Evolutionary conservation across 2,329 filamentous ascomycete genomes (phyloP).

Genomic region (Fusarium penzigii): DNA sequence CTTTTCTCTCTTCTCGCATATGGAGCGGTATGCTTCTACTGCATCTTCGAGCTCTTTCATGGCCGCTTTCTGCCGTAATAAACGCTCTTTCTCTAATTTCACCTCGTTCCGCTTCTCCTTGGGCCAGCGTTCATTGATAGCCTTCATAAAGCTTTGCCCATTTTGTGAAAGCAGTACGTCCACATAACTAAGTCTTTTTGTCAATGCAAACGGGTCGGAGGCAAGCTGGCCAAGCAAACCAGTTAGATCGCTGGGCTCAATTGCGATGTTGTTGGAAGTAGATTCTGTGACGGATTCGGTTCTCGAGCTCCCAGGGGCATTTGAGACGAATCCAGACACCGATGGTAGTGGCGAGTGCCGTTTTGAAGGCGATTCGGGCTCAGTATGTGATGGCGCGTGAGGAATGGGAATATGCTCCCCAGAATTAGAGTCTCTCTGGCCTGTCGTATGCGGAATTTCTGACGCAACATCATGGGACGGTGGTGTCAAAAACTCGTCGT

Average conservation of each 20-base stretch:
- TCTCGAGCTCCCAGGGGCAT: not conserved
- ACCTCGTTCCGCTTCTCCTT: slow-evolving; percentile 48
- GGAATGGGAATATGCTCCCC: not conserved
- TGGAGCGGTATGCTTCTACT: slow-evolving; percentile 43
- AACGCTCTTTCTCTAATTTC: slow-evolving; percentile 50
- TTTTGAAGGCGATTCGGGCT: slow-evolving; percentile 11
- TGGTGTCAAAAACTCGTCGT: slow-evolving; percentile 52
- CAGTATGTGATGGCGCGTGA: not conserved
- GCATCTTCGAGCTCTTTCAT: slow-evolving; percentile 43
- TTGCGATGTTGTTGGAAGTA: not conserved
- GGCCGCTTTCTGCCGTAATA: slow-evolving; percentile 48
- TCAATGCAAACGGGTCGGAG: slow-evolving; percentile 34
- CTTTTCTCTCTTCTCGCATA: slow-evolving; percentile 46
- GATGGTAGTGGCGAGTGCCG: not conserved
- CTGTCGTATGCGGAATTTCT: slow-evolving; percentile 6
- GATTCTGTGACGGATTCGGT: not conserved
- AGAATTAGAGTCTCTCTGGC: not conserved
- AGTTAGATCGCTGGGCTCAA: slow-evolving; percentile 27
- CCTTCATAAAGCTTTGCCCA: slow-evolving; percentile 47
- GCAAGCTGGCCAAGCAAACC: slow-evolving; percentile 33
- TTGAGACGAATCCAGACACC: not conserved
- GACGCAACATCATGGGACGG: slow-evolving; percentile 28
- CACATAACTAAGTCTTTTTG: slow-evolving; percentile 40
- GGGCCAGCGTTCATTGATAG: slow-evolving; percentile 48
- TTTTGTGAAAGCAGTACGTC: slow-evolving; percentile 48